Base-by-base conservation (phyloP, 257 asterid genomes). In the Scutellaria barbata region DNA sequence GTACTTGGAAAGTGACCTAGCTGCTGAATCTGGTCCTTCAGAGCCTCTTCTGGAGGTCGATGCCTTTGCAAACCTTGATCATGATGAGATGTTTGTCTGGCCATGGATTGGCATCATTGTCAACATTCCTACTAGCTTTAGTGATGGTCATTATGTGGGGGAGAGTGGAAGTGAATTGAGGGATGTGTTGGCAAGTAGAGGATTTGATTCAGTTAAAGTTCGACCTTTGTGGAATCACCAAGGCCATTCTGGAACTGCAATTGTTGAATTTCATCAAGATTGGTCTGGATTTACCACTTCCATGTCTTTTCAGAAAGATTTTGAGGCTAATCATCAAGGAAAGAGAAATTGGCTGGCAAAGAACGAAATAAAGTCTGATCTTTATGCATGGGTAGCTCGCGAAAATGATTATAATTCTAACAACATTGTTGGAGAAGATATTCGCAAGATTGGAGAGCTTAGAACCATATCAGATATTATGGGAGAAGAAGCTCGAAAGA, bases 301-400 rank as follows among this genome's bases (percentile, higher is more conserved):
- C 37, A 78, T 89, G 85, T 81, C 81, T 20, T 87, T 87, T 71
- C 95, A 89, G 89, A 89, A 83, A 66, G 80, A 80, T 61, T 89
- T 81, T 8, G 86, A 79, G 82, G 85, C 83, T 17, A 51, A 80
- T 42, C 76, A 74, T 73, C 95, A 78, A 30, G 95, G 97, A 10
- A 89, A 84, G 86, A 84, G 69, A 68, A 81, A 86, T 45, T 89
- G 92, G 94, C 66, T 76, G 69, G 81, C 63, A 43, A 83, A 47
- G 52, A 78, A 69, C 51, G 84, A 62, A 33, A 8, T 2, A 17
- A 83, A 79, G 43, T 58, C 82, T 50, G 84, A 77, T 82, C 82
- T 83, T 51, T 88, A 80, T 78, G 92, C 86, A 8, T 90, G 96
- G 96, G 82, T 87, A 74, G 96, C 92, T 50, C 86, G 92, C 33